These are phyloP conservation scores for Strobilomyces dryophilus DNA, from an alignment of 768 basidiomycete species.

Conservation along the genomic window DNA sequence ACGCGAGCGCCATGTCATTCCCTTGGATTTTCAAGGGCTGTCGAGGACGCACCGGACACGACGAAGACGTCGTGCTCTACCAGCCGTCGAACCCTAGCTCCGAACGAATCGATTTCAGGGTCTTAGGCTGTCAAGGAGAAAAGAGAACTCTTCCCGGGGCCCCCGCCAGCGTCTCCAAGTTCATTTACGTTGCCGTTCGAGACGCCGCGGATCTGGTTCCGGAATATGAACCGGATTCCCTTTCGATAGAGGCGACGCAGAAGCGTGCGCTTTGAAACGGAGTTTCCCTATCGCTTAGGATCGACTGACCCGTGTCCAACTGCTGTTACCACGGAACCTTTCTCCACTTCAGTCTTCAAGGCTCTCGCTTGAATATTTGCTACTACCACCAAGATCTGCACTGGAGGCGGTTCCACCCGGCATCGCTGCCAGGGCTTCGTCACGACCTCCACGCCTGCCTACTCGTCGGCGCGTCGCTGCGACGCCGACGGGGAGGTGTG, in stretches of 20 bases:
- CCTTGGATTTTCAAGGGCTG: constrained; percentile 38
- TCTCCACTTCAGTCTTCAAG: constrained; percentile 87
- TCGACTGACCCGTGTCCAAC: constrained; percentile 85
- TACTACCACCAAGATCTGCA: constrained; percentile 88
- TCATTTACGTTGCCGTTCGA: constrained; percentile 70
- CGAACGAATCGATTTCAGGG: constrained; percentile 73
- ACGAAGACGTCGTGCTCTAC: constrained; percentile 38
- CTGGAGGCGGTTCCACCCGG: constrained; percentile 74
- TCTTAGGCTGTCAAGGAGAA: not conserved
- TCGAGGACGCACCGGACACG: constrained; percentile 57
- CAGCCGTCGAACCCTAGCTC: constrained; percentile 59
- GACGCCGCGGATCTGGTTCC: too few relatives aligned
- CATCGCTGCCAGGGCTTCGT: constrained; percentile 76
- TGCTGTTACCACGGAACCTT: constrained; percentile 85
- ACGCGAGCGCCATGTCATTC: constrained; percentile 63
- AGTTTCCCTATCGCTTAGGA: constrained; percentile 70
- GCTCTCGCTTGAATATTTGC: constrained; percentile 86
- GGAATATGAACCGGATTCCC: constrained; percentile 78
- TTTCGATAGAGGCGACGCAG: constrained; percentile 34
- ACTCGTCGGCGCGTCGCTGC: constrained; percentile 68
- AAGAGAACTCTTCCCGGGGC: constrained; percentile 38
- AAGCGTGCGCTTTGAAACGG: not conserved
- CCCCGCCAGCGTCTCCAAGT: constrained; percentile 58
- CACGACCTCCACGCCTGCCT: constrained; percentile 77
- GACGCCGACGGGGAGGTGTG: constrained; percentile 78